Evolutionary conservation across 2,329 filamentous ascomycete species (phyloP), one percentile per base, ranked within the genome.

Genomic region (Penicillium olsonii): DNA sequence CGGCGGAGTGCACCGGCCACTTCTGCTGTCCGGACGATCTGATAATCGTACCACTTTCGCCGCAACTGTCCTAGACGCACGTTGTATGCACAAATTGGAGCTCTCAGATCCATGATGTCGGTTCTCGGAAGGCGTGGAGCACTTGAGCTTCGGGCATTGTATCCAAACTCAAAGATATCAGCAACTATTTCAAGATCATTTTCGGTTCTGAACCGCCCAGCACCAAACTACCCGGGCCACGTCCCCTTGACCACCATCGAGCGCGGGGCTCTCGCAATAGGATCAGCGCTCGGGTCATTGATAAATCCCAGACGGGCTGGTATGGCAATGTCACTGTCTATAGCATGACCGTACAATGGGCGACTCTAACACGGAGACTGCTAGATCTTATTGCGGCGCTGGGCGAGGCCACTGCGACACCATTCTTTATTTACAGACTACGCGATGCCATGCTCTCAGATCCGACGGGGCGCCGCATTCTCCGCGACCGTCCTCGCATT

Each of bases 391-490:
- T 99, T 62, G 94, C 94, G 27, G 84, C 90, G 27, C 83, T 95
- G n/a, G 92, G 92, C 66, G 94, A 99, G 78, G 86, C 92, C 22
- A 97, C 94, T 3, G 90, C 92, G 18, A 90, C 92, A 9, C 94
- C 94, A 11, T 96, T 91, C 80, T 96, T 97, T 76, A 92, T 96
- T 72, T 84, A 89, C 73, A 88, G 90, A 48, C 88, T 99, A 17
- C 91, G 90, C 58, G 84, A 92, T 68, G 89, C 87, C 55, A 99
- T 99, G 94, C 88, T 99, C 46, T 76, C 84, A 22, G 78, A 85
- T 57, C 80, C 89, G 1, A 95, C 90, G 0, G 94, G 94, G 48
- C 88, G 94, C 1, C 87, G 91, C 42, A 96, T 99, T 68, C 84
- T 99, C 55, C 88, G 89, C 56, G 88, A 94, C 62, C 86, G 91